These are phyloP conservation scores for Stephania japonica DNA, from an alignment of 164 flowering plant genomes.

Conservation along the genomic window DNA sequence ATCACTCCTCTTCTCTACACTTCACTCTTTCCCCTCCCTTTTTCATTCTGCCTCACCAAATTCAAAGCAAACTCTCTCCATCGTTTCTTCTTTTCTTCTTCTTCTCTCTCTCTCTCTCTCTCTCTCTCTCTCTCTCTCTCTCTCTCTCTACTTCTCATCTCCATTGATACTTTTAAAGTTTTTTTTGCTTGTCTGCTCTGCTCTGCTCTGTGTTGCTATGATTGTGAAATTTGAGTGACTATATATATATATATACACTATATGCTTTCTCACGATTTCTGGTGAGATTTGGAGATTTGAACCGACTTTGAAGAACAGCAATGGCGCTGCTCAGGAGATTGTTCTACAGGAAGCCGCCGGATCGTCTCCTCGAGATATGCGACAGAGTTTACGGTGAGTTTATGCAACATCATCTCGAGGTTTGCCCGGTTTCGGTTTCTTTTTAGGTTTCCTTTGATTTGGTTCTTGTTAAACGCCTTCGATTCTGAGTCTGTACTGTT, in stretches of 20 bases:
- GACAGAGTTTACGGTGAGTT: conserved; percentile 20
- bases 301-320: conserved; percentile 30
- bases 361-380: conserved; percentile 69
- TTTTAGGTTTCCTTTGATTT: background rate
- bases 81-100: background rate
- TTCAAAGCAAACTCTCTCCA: background rate
- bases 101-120: background rate
- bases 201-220: too few species aligned
- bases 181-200: too few species aligned
- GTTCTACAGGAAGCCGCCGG: conserved; percentile 82
- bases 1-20: too few species aligned
- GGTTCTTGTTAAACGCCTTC: background rate
- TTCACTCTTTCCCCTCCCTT: too few species aligned
- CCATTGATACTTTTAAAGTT: background rate
- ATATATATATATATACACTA: too few species aligned
- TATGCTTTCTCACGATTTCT: background rate
- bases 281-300: conserved; percentile 34
- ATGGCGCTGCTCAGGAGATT: conserved; percentile 92
- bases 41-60: too few species aligned
- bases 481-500: background rate
- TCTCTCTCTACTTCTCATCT: background rate
- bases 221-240: too few species aligned
- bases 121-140: background rate
- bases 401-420: background rate
- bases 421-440: background rate